Percentiles rank a stretch among this genome's conserved stretches.
Conservation (phyloP, 768 basidiomycete genomes). For the Phylloporus arenicola region DNA sequence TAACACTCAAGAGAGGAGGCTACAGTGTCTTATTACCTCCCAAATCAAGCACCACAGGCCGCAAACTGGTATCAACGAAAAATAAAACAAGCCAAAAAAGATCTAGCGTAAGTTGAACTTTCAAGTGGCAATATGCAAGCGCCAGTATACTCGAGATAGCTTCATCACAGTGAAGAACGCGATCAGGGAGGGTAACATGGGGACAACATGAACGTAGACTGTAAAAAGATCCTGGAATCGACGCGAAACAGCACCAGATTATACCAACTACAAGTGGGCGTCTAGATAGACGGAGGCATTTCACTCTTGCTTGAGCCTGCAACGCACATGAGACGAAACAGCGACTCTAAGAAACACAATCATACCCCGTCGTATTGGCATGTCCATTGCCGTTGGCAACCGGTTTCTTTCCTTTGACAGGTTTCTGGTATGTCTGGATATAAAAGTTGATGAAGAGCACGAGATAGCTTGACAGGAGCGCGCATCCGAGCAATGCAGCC, state of each 20-base stretch:
- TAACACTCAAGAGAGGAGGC: background rate
- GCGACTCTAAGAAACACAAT: background rate
- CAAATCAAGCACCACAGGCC: conserved; percentile 3
- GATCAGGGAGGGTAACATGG: conserved; percentile 11
- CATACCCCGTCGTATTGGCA: conserved; percentile 34
- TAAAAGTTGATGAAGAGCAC: conserved; percentile 96
- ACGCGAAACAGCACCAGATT: conserved; percentile 7
- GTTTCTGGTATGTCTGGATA: conserved; percentile 77
- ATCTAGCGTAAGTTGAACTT: conserved; percentile 1
- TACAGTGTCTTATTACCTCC: background rate
- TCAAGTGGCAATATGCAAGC: conserved; percentile 3
- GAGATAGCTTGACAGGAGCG: conserved; percentile 83
- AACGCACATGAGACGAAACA: conserved; percentile 1
- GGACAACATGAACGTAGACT: conserved; percentile 16
- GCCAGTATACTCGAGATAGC: conserved; percentile 14
- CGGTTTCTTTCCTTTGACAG: conserved; percentile 33
- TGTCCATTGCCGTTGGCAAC: conserved; percentile 42
- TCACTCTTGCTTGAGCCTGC: conserved; percentile 35
- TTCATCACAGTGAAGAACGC: conserved; percentile 7
- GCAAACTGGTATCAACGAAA: conserved; percentile 11
- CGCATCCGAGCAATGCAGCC: conserved; percentile 87
- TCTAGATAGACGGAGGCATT: background rate
- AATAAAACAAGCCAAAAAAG: conserved; percentile 4
- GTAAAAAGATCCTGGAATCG: conserved; percentile 6
- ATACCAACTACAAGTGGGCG: conserved; percentile 8